Evolutionary conservation across 371 early-diverging fungal genomes (phyloP).

Genomic region (Circinella umbellata): DNA sequence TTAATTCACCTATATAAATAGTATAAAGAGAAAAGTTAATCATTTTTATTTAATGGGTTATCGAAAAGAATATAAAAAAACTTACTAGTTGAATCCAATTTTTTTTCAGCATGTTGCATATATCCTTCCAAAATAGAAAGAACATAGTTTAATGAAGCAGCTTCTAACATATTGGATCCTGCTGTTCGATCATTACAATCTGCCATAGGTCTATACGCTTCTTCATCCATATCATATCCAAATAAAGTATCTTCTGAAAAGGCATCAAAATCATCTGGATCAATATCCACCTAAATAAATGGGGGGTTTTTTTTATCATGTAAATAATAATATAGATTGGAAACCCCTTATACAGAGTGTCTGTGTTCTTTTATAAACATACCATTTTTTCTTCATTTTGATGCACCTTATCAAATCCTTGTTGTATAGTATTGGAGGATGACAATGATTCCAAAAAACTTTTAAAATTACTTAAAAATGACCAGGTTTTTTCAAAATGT

Average conservation of each 20-base stretch:
- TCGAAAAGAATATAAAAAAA: not conserved
- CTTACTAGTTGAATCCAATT: constrained; percentile 27
- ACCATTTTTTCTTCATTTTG: constrained; percentile 43
- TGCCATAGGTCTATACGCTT: constrained; percentile 37
- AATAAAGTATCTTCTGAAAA: constrained; percentile 53
- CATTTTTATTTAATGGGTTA: too few relatives aligned
- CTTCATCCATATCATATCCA: constrained; percentile 54
- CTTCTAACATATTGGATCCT: constrained; percentile 46
- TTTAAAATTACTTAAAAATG: constrained; percentile 47
- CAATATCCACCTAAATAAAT: constrained; percentile 38
- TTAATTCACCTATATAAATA: constrained; percentile 29
- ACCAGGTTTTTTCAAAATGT: constrained; percentile 53
- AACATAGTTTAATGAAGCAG: constrained; percentile 42
- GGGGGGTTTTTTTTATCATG: not conserved
- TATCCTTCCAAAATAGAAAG: constrained; percentile 40
- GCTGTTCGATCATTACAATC: constrained; percentile 35
- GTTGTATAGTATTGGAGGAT: constrained; percentile 2
- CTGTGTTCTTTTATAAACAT: not conserved
- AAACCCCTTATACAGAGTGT: too few relatives aligned
- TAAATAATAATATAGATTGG: not conserved
- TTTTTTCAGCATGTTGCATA: constrained; percentile 39
- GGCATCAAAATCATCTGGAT: constrained; percentile 49
- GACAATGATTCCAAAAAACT: constrained; percentile 46
- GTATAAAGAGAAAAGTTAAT: too few relatives aligned
- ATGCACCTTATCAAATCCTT: constrained; percentile 16